Conservation (phyloP, 768 basidiomycete genomes). For the Pisolithus albus region DNA sequence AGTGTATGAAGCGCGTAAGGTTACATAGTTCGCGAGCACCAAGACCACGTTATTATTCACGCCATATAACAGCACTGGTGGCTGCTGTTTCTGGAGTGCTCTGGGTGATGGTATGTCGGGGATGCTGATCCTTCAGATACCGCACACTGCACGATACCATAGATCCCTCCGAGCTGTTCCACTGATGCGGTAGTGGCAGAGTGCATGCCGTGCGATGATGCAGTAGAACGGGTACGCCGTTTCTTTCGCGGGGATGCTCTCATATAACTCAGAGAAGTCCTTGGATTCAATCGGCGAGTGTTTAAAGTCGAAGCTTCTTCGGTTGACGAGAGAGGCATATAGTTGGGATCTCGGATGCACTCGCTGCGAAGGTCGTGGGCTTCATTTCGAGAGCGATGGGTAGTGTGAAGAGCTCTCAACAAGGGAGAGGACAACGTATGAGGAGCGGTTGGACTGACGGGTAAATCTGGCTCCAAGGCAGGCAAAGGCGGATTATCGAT, state of each 20-base stretch:
- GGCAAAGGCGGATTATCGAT: slow-evolving; percentile 18
- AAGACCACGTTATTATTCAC: slow-evolving; percentile 6
- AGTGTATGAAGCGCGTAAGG: no score
- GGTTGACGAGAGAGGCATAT: slow-evolving; percentile 43
- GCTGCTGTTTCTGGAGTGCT: slow-evolving; percentile 17
- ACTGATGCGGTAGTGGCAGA: slow-evolving; percentile 67
- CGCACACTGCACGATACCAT: slow-evolving; percentile 62
- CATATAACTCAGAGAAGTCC: slow-evolving; percentile 6
- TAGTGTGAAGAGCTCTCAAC: slow-evolving; percentile 24
- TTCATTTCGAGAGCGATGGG: slow-evolving; percentile 39
- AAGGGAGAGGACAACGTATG: slow-evolving; percentile 20
- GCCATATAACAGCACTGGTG: neutral
- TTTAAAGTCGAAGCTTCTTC: slow-evolving; percentile 32
- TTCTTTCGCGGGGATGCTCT: slow-evolving; percentile 4
- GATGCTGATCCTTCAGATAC: slow-evolving; percentile 24
- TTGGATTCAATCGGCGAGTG: neutral
- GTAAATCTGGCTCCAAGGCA: slow-evolving; percentile 21
- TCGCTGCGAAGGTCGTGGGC: slow-evolving; percentile 35
- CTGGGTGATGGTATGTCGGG: slow-evolving; percentile 17
- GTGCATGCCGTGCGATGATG: slow-evolving; percentile 45
- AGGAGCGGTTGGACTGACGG: slow-evolving; percentile 5
- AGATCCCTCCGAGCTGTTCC: slow-evolving; percentile 55
- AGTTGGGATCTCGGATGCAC: no score
- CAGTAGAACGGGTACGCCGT: slow-evolving; percentile 30
- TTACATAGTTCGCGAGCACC: no score